These are phyloP conservation scores for Aegilops tauschii DNA, from an alignment of 176 grass and related monocot species.

Conservation along the genomic window DNA sequence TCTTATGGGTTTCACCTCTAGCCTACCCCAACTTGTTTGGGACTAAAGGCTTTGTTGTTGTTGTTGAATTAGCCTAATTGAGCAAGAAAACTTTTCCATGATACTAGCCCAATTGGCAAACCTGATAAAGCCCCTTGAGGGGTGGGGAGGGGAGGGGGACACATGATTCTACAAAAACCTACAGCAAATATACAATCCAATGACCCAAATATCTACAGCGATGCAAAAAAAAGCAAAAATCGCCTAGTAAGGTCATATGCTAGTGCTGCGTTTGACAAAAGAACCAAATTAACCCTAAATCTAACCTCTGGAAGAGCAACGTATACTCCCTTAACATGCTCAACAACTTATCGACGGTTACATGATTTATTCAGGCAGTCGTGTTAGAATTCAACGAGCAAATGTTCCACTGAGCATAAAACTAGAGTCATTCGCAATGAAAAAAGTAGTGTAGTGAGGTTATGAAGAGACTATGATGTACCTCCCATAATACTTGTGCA, in stretches of 20 bases:
- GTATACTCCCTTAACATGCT: not conserved
- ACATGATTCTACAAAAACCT: not conserved
- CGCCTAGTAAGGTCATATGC: not conserved
- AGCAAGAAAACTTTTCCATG: not conserved
- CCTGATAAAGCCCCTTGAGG: not conserved
- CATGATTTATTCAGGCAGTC: not conserved
- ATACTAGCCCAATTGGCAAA: not conserved
- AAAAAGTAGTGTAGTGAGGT: not conserved
- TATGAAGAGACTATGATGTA: slow-evolving; percentile 34
- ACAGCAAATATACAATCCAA: not conserved
- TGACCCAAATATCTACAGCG: not conserved
- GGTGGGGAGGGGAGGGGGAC: no score
- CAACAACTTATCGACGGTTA: not conserved
- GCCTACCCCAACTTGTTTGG: no score
- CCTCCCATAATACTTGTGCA: slow-evolving; percentile 80
- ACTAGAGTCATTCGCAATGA: not conserved
- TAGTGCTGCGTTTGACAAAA: not conserved
- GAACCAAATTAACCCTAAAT: not conserved
- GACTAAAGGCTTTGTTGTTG: no score
- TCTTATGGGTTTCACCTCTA: no score
- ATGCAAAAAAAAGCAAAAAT: not conserved
- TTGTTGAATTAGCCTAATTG: not conserved
- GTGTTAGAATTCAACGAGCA: not conserved
- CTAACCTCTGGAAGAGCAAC: not conserved
- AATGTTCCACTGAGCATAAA: not conserved